Conservation (phyloP, 176 grass and related monocot species). For the Raddia distichophylla region DNA sequence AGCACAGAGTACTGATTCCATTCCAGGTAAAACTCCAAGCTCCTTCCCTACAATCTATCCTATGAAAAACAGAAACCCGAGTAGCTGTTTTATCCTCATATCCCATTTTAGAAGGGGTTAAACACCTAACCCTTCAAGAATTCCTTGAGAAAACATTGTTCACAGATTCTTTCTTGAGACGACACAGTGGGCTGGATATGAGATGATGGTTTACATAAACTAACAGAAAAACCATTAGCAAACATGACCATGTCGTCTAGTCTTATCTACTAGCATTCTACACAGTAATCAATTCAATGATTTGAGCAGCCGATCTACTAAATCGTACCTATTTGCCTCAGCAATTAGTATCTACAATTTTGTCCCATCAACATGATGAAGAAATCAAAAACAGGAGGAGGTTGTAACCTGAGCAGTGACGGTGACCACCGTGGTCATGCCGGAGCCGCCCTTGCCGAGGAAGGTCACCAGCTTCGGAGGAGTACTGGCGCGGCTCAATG, state of each 20-base stretch:
- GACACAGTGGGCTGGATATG: background rate
- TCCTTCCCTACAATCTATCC: conserved; percentile 92
- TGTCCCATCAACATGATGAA: background rate
- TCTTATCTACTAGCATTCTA: background rate
- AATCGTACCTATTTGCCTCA: background rate
- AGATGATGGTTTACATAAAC: conserved; percentile 1
- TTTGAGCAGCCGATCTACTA: background rate
- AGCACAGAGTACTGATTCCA: conserved; percentile 66
- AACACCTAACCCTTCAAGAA: conserved; percentile 78
- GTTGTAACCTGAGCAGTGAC: conserved; percentile 61
- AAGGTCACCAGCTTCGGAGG: conserved; percentile 84
- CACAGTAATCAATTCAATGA: conserved; percentile 15
- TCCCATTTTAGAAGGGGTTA: conserved; percentile 3
- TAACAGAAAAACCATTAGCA: background rate
- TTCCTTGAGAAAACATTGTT: conserved; percentile 80
- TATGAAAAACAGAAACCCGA: conserved; percentile 49
- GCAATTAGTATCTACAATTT: conserved; percentile 14
- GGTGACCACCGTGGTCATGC: conserved; percentile 81
- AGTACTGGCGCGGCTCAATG: conserved; percentile 27
- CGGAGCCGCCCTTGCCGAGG: conserved; percentile 83
- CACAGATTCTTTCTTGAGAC: background rate
- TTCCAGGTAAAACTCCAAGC: conserved; percentile 86
- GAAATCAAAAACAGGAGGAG: background rate
- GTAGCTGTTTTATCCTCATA: conserved; percentile 39
- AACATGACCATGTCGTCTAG: background rate